Percentiles rank a stretch among this genome's conserved stretches.
These are phyloP conservation scores for Alloascoidea hylecoeti DNA, from an alignment of 805 yeast species.

Conservation along the genomic window DNA sequence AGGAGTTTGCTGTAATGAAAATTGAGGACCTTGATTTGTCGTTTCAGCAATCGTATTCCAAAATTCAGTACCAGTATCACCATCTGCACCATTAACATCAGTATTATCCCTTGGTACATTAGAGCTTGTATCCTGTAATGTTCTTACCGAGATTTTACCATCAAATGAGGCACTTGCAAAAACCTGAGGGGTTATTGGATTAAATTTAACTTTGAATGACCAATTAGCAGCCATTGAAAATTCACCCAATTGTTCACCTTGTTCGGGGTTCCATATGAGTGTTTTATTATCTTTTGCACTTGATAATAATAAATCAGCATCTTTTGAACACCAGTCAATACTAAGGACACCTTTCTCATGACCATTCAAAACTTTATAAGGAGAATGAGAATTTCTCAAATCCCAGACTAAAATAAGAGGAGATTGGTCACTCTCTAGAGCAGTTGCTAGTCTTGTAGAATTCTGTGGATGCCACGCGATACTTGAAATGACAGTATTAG, in stretches of 20 bases:
- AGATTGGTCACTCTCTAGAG: conserved; percentile 65
- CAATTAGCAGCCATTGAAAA: conserved; percentile 90
- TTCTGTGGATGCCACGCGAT: conserved; percentile 92
- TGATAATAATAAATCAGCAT: conserved; percentile 66
- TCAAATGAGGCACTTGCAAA: conserved; percentile 77
- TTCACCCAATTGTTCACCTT: conserved; percentile 49
- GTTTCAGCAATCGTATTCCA: conserved; percentile 44
- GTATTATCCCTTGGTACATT: conserved; percentile 16
- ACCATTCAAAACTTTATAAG: conserved; percentile 61
- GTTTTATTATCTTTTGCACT: conserved; percentile 88
- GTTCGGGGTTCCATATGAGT: conserved; percentile 78
- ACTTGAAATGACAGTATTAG: conserved; percentile 44
- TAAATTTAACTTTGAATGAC: conserved; percentile 83
- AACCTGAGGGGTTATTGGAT: conserved; percentile 77
- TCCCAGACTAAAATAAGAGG: conserved; percentile 90
- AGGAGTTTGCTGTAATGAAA: conserved; percentile 71
- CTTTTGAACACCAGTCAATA: conserved; percentile 86
- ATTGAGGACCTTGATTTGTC: conserved; percentile 46
- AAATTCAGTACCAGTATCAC: conserved; percentile 73
- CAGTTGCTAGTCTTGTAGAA: conserved; percentile 79
- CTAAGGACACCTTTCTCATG: conserved; percentile 83
- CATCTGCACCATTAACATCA: conserved; percentile 21
- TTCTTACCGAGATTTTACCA: conserved; percentile 67
- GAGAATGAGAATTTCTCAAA: conserved; percentile 85
- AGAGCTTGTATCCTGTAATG: conserved; percentile 64